phyloP scores from a whole-genome alignment of 2,329 filamentous ascomycete genomes.

The Alternaria gansuensis region DNA sequence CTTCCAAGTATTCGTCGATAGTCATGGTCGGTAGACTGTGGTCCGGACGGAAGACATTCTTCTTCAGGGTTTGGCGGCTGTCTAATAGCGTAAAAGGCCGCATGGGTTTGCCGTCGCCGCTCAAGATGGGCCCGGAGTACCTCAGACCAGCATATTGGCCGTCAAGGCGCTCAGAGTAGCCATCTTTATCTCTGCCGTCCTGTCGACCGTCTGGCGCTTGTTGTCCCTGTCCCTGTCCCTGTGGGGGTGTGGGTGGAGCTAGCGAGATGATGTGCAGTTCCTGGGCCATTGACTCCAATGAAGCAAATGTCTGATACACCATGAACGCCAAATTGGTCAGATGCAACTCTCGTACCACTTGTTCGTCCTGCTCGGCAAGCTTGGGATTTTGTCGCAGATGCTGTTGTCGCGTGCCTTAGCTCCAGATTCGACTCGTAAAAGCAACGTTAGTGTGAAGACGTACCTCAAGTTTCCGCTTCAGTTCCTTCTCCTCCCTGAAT shows the following conservation, averaged over 20 bases:
- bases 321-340: conserved; percentile 77
- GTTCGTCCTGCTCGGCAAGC: conserved; percentile 78
- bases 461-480: conserved; percentile 83
- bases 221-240: conserved; percentile 43
- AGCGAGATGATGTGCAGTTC: conserved; percentile 83
- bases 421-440: conserved; percentile 21
- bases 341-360: conserved; percentile 79
- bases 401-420: conserved; percentile 51
- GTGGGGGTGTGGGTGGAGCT: conserved; percentile 67
- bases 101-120: conserved; percentile 80
- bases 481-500: conserved; percentile 83
- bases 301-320: conserved; percentile 82
- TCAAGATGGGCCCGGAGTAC: conserved; percentile 76
- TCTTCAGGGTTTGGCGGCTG: conserved; percentile 75
- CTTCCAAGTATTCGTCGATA: conserved; percentile 96
- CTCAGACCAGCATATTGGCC: conserved; percentile 53
- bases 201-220: conserved; percentile 57
- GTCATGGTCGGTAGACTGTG: conserved; percentile 97
- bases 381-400: conserved; percentile 68
- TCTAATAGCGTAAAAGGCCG: conserved; percentile 89
- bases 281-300: conserved; percentile 84
- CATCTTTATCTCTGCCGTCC: conserved; percentile 59
- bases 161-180: conserved; percentile 80
- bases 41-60: conserved; percentile 86
- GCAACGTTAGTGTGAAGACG: conserved; percentile 22